Base-by-base conservation (phyloP, 129 eudicot species). In the carrot (Daucus carota) region DNA sequence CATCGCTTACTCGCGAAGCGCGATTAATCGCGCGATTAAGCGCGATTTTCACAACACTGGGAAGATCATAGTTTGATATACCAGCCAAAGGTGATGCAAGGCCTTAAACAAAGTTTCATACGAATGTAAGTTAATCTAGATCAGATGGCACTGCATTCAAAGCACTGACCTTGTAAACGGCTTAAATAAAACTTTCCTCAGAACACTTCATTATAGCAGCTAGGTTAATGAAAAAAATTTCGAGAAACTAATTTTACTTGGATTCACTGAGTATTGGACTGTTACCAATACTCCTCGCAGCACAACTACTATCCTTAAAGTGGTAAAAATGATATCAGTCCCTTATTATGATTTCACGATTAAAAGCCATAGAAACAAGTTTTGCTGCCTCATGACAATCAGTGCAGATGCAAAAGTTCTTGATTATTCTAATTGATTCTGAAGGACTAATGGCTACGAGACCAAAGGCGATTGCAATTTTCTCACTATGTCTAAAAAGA, bases 131-230 rank as follows among this genome's bases (percentile, higher is more conserved):
- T 59, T 91, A 94, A 54, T 97, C 98, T 17, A 94, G 90, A 70
- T 94, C 98, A 4, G 96, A 84, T 28, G 98, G 97, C 44, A 97
- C 96, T 0, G 90, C 88, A 41, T 78, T 54, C 76, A 91, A 94
- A 26, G 96, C 93, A 70, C 98, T 91, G 36, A 94, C 92, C 82
- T 89, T 94, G 88, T 94, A 94, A 41, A 94, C 97, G 3, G 98
- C 82, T 80, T 97, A 92, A 67, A 94, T 97, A 75, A 94, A 93
- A 80, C 91, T 91, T 74, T 94, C 97, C 66, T 94, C 96, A 28
- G 98, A 96, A 5, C 97, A 87, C 72, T 94, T 96, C 89, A 94
- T 88, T 80, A 94, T 89, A 10, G 98, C 87, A 22, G 98, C 98
- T 87, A 94, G 76, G 84, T 94, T 94, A 84, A 91, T 94, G 78